Conservation (phyloP, 176 grass and related monocot species). For the Eragrostis nindensis region DNA sequence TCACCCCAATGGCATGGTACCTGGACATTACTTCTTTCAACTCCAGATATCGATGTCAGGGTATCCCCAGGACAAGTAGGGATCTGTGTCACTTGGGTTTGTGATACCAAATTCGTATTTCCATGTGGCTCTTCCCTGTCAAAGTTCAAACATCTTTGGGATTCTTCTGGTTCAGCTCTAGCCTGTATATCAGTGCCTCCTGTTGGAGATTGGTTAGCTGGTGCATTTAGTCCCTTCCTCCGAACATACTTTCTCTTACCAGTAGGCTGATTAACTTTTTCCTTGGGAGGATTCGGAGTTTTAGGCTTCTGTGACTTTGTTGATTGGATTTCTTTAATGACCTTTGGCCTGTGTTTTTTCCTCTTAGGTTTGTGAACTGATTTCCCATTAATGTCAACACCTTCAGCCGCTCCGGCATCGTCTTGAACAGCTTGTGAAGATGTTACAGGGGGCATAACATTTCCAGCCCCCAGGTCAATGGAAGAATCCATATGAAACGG, state of each 20-base stretch:
- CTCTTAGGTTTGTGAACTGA: constrained; percentile 63
- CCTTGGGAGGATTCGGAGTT: constrained; percentile 51
- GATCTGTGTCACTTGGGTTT: constrained; percentile 19
- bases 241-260: constrained; percentile 81
- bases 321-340: constrained; percentile 62
- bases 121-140: constrained; percentile 41
- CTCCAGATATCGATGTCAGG: constrained; percentile 22
- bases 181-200: constrained; percentile 12
- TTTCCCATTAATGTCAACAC: constrained; percentile 60
- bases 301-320: constrained; percentile 46
- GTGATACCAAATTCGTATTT: constrained; percentile 35
- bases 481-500: constrained; percentile 28
- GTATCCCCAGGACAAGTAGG: constrained; percentile 14
- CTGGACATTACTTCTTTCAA: constrained; percentile 35
- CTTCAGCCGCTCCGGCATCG: constrained; percentile 35
- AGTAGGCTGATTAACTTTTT: constrained; percentile 42
- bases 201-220: constrained; percentile 24
- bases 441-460: constrained; percentile 18
- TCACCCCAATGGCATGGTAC: not conserved
- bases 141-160: constrained; percentile 67
- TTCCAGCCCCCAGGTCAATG: constrained; percentile 4
- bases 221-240: constrained; percentile 49
- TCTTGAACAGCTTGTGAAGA: constrained; percentile 20
- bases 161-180: constrained; percentile 39
- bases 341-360: constrained; percentile 86